Evolutionary conservation across 2,329 filamentous ascomycete genomes (phyloP).

Genomic region (Aureobasidium sp.): DNA sequence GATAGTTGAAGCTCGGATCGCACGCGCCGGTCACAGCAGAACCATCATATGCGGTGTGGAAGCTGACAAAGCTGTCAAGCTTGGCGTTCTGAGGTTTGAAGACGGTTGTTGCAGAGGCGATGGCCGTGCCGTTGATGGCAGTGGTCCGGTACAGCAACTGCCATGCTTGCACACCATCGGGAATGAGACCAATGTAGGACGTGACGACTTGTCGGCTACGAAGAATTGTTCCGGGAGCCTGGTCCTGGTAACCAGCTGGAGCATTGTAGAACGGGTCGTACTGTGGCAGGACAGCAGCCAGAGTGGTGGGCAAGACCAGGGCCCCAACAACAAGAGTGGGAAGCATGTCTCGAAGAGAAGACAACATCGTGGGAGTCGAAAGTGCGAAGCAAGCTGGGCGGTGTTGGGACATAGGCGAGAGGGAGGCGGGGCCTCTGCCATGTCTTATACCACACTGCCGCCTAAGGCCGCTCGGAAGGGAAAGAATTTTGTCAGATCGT

Average conservation of each 20-base stretch:
- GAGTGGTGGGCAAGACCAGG: background rate
- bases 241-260: conserved; percentile 21
- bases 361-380: background rate
- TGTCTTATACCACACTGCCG: background rate
- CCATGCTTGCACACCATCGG: background rate
- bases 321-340: background rate
- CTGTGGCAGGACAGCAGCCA: conserved; percentile 15
- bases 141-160: conserved; percentile 15
- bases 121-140: background rate
- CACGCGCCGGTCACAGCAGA: conserved; percentile 6
- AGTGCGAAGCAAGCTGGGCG: background rate
- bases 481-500: background rate
- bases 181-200: background rate
- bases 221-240: conserved; percentile 23
- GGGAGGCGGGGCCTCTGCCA: background rate
- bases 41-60: conserved; percentile 11
- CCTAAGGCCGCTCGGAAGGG: too few species aligned
- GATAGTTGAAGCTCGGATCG: conserved; percentile 16
- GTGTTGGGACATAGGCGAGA: too few species aligned
- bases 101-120: background rate
- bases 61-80: conserved; percentile 2
- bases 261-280: conserved; percentile 26
- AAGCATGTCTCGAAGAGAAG: background rate
- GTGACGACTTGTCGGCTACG: conserved; percentile 3
- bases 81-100: conserved; percentile 2